Percentiles rank a stretch among this genome's conserved stretches.
Evolutionary conservation across 1,284 basidiomycete species (phyloP).

Genomic region (Sanghuangporus baumii): DNA sequence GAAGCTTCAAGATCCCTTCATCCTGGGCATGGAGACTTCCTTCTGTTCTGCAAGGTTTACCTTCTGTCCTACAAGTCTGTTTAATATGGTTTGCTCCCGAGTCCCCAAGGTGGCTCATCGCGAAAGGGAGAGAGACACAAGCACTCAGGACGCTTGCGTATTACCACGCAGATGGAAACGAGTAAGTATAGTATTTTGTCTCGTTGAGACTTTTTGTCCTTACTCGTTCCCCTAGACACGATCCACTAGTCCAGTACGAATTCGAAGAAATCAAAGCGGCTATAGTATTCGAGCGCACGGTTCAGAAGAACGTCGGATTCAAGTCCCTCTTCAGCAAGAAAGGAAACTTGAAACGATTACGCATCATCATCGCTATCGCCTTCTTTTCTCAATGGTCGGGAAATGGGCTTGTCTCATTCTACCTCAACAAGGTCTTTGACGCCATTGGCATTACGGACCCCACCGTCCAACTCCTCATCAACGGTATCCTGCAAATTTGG

Average conservation of each 20-base stretch:
- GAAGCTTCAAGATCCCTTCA: conserved; percentile 57
- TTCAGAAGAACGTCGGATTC: conserved; percentile 52
- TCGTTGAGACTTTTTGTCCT: too few species aligned
- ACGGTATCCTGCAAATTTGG: conserved; percentile 63
- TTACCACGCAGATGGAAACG: conserved; percentile 69
- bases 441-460: conserved; percentile 65
- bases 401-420: conserved; percentile 59
- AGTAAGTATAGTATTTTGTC: conserved; percentile 25
- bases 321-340: conserved; percentile 48
- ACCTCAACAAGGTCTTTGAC: conserved; percentile 66
- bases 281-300: conserved; percentile 54
- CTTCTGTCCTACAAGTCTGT: conserved; percentile 54
- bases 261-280: conserved; percentile 75
- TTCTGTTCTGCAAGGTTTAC: conserved; percentile 58
- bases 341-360: conserved; percentile 64
- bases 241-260: conserved; percentile 68
- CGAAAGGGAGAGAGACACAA: conserved; percentile 56
- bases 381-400: conserved; percentile 58
- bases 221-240: conserved; percentile 34
- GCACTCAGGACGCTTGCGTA: conserved; percentile 61
- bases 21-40: conserved; percentile 76
- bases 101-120: conserved; percentile 66
- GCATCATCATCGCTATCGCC: conserved; percentile 62
- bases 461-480: conserved; percentile 44
- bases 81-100: conserved; percentile 62